These are phyloP conservation scores for Capsella bursapastoris DNA, from an alignment of 345 rosid genomes.

Conservation along the genomic window DNA sequence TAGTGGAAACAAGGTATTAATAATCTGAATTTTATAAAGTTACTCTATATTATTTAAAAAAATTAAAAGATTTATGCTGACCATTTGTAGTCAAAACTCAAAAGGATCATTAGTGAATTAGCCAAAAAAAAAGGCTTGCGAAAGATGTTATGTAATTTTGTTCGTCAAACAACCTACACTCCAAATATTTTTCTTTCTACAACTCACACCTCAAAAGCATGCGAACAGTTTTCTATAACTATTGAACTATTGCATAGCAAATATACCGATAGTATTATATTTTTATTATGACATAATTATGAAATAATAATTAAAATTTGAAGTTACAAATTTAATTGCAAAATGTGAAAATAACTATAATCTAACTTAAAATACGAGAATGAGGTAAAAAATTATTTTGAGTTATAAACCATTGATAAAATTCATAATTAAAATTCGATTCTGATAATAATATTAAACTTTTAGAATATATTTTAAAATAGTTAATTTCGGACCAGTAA, in stretches of 20 bases:
- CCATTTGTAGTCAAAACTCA: slow-evolving; percentile 6
- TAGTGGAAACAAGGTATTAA: background rate
- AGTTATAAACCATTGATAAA: no score
- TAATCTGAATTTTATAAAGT: background rate
- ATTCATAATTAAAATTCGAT: no score
- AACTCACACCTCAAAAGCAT: slow-evolving; percentile 13
- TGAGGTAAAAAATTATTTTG: no score
- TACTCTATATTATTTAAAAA: background rate
- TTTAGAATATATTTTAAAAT: no score
- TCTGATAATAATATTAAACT: no score
- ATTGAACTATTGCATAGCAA: background rate
- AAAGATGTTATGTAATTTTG: background rate
- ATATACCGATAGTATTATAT: no score
- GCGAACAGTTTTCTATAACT: slow-evolving; percentile 1
- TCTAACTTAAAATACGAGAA: no score
- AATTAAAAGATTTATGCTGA: background rate
- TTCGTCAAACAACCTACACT: slow-evolving; percentile 20
- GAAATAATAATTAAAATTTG: background rate
- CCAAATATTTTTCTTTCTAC: slow-evolving; percentile 3
- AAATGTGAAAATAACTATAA: no score
- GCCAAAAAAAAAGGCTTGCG: background rate
- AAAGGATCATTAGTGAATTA: background rate
- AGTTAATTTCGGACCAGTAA: no score
- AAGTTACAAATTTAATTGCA: no score
- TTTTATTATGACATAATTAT: background rate